These are phyloP conservation scores for Paraurostyla sp. DNA, from an alignment of 73 alveolate species.

Conservation along the genomic window DNA sequence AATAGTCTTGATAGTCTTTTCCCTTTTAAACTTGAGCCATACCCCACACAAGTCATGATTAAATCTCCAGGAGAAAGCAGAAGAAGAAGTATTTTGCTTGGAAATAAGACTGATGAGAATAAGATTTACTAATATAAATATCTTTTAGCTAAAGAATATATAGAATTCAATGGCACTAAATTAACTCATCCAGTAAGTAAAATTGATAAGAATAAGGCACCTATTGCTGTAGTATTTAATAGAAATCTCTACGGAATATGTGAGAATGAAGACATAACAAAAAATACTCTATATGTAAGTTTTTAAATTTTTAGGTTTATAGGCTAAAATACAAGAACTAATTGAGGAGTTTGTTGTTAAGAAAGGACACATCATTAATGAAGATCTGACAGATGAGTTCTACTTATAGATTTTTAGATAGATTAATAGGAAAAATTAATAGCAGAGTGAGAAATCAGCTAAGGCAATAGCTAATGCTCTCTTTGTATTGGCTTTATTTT, in stretches of 20 bases:
- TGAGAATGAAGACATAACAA: slow-evolving; percentile 42
- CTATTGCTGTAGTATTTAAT: slow-evolving; percentile 45
- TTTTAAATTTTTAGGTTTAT: not conserved
- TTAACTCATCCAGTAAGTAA: slow-evolving; percentile 32
- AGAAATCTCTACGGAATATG: not conserved
- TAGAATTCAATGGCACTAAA: slow-evolving; percentile 49
- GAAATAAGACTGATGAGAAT: not conserved
- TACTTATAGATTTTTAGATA: slow-evolving; percentile 57
- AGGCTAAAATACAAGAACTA: slow-evolving; percentile 30
- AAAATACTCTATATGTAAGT: slow-evolving; percentile 12
- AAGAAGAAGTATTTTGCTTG: not conserved
- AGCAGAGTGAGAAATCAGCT: slow-evolving; percentile 41
- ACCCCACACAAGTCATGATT: not conserved
- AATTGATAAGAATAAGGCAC: slow-evolving; percentile 5
- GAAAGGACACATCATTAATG: not conserved
- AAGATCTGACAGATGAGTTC: slow-evolving; percentile 56
- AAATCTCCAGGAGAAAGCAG: not conserved
- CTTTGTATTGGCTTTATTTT: slow-evolving; percentile 12
- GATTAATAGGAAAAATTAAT: not conserved
- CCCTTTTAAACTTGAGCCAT: slow-evolving; percentile 39
- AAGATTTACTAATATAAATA: slow-evolving; percentile 3
- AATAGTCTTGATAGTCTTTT: slow-evolving; percentile 60
- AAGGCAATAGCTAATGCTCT: slow-evolving; percentile 48
- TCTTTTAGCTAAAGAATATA: slow-evolving; percentile 17
- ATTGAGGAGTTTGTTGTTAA: slow-evolving; percentile 57